Evolutionary conservation across 2,329 filamentous ascomycete species (phyloP).

Genomic region (Botrytis paeoniae): DNA sequence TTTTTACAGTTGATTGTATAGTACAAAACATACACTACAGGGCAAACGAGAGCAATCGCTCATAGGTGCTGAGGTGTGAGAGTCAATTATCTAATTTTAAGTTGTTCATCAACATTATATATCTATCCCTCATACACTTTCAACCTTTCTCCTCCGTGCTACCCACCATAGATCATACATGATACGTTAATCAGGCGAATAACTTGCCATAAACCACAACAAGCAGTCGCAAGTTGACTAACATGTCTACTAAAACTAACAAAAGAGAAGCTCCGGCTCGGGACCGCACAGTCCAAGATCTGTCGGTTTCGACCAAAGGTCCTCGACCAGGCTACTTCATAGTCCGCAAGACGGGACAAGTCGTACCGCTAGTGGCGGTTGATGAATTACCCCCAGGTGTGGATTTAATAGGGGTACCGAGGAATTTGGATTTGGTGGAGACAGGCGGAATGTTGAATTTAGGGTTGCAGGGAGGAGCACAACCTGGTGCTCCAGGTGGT

Average conservation of each 20-base stretch:
- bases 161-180: background rate
- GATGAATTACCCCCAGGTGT: constrained; percentile 48
- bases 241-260: background rate
- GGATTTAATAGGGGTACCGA: constrained; percentile 42
- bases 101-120: background rate
- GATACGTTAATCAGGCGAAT: background rate
- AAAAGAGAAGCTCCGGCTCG: background rate
- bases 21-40: background rate
- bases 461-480: constrained; percentile 25
- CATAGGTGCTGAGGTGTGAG: background rate
- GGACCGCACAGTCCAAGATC: background rate
- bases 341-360: constrained; percentile 42
- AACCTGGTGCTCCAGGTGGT: background rate
- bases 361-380: constrained; percentile 53
- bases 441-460: constrained; percentile 36
- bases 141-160: constrained; percentile 2
- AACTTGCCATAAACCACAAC: background rate
- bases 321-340: constrained; percentile 43
- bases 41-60: background rate
- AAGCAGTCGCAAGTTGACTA: background rate
- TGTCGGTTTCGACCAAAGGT: background rate
- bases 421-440: constrained; percentile 28
- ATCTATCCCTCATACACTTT: background rate
- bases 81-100: background rate
- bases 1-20: background rate